Percentiles rank a stretch among this genome's conserved stretches.
phyloP scores from a whole-genome alignment of 2,329 filamentous ascomycete species.

The Aspergillus udagawae region DNA sequence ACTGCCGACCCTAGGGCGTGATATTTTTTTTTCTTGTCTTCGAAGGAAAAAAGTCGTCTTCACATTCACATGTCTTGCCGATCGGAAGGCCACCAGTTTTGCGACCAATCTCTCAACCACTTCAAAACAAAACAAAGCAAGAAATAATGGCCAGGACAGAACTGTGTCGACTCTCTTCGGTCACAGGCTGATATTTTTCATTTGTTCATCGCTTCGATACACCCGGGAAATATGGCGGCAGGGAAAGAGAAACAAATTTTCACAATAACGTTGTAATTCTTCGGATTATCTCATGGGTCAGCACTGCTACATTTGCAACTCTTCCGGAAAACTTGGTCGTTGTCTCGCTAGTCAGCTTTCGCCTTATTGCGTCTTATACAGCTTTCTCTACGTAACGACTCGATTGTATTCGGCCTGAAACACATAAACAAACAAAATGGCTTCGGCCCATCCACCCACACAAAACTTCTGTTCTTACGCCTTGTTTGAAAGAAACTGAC shows the following conservation, averaged over 20 bases:
- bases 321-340: constrained; percentile 35
- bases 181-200: constrained; percentile 36
- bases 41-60: constrained; percentile 31
- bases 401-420: constrained; percentile 36
- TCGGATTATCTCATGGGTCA: constrained; percentile 42
- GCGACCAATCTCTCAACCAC: constrained; percentile 32
- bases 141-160: constrained; percentile 18
- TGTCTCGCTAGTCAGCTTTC: constrained; percentile 40
- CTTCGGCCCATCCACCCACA: constrained; percentile 11
- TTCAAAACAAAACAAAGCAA: neutral
- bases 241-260: constrained; percentile 33
- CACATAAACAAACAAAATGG: constrained; percentile 15
- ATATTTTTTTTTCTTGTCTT: constrained; percentile 30
- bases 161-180: constrained; percentile 32
- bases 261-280: constrained; percentile 44
- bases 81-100: constrained; percentile 31
- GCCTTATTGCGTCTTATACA: constrained; percentile 34
- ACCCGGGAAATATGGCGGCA: constrained; percentile 40
- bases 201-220: constrained; percentile 37
- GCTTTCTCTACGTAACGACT: constrained; percentile 40
- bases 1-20: constrained; percentile 36
- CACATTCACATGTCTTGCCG: constrained; percentile 33
- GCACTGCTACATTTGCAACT: constrained; percentile 36
- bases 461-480: constrained; percentile 13
- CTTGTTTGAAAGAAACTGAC: constrained; percentile 5